Conservation (phyloP, 306 rosid species). For the Sesbania bispinosa region DNA sequence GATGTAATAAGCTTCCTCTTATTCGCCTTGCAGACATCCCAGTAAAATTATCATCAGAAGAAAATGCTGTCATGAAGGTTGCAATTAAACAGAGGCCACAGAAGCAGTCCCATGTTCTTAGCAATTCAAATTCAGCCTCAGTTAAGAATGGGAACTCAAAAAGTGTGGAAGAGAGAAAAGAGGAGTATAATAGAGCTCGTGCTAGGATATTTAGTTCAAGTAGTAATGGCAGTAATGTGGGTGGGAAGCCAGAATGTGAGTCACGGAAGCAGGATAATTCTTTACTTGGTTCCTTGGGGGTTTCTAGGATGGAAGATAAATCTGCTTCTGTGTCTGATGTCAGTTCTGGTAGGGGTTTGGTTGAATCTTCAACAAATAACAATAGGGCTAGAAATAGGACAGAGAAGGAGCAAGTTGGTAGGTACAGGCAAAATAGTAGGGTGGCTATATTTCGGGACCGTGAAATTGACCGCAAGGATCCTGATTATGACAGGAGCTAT, state of each 20-base stretch:
- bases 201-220: slow-evolving; percentile 87
- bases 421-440: slow-evolving; percentile 73
- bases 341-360: slow-evolving; percentile 49
- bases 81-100: slow-evolving; percentile 96
- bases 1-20: slow-evolving; percentile 61
- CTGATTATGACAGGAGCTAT: slow-evolving; percentile 89
- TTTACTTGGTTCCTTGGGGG: slow-evolving; percentile 46
- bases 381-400: slow-evolving; percentile 77
- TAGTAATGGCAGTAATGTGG: slow-evolving; percentile 33
- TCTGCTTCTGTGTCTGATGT: slow-evolving; percentile 49
- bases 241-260: slow-evolving; percentile 65
- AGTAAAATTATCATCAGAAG: slow-evolving; percentile 61
- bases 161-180: slow-evolving; percentile 98
- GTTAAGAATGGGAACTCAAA: slow-evolving; percentile 50
- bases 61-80: slow-evolving; percentile 59
- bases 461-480: slow-evolving; percentile 89
- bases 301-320: slow-evolving; percentile 64
- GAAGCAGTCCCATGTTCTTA: slow-evolving; percentile 42
- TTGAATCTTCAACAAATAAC: slow-evolving; percentile 56
- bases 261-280: slow-evolving; percentile 58
- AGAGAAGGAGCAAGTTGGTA: slow-evolving; percentile 76
- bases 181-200: slow-evolving; percentile 94
- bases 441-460: slow-evolving; percentile 97
- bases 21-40: slow-evolving; percentile 95
- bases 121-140: slow-evolving; percentile 49